A percentile compares a stretch with the other conserved stretches of the same genome.
Conservation (phyloP, 1,139 yeast genomes). For the Casaregolazyma lundiana region DNA sequence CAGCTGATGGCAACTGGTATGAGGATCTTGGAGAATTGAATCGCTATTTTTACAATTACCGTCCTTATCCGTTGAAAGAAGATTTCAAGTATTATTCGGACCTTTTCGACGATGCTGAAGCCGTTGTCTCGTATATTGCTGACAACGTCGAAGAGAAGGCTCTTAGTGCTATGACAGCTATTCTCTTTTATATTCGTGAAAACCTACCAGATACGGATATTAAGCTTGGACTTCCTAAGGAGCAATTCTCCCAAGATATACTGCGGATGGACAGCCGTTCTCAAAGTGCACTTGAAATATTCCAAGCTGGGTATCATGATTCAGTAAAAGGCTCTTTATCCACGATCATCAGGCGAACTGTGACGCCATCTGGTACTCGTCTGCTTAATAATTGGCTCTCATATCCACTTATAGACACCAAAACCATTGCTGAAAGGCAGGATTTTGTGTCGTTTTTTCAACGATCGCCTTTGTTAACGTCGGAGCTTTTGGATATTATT, state of each 20-base stretch:
- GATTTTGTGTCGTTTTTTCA: slow-evolving; percentile 53
- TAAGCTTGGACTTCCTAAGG: slow-evolving; percentile 49
- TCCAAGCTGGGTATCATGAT: slow-evolving; percentile 52
- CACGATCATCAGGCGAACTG: slow-evolving; percentile 63
- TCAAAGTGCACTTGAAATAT: slow-evolving; percentile 73
- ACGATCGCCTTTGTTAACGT: slow-evolving; percentile 38
- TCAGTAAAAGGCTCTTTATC: slow-evolving; percentile 65
- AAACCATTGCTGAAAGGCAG: slow-evolving; percentile 58
- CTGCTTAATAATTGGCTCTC: slow-evolving; percentile 74
- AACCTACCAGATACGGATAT: slow-evolving; percentile 51
- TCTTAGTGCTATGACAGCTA: slow-evolving; percentile 49
- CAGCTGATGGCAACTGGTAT: slow-evolving; percentile 50
- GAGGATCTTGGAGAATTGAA: slow-evolving; percentile 58
- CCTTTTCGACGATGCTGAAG: slow-evolving; percentile 19
- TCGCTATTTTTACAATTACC: slow-evolving; percentile 51
- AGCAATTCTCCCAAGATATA: slow-evolving; percentile 45
- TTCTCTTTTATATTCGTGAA: slow-evolving; percentile 53
- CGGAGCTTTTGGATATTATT: slow-evolving; percentile 28
- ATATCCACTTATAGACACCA: slow-evolving; percentile 64
- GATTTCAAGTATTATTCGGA: slow-evolving; percentile 21
- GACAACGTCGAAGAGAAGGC: slow-evolving; percentile 38
- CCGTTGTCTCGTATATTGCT: slow-evolving; percentile 16
- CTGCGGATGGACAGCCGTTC: slow-evolving; percentile 84
- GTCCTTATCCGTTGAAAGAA: slow-evolving; percentile 34
- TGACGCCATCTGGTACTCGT: slow-evolving; percentile 78